Base-by-base conservation (phyloP, 1,284 basidiomycete genomes). In the Psilocybe mexicana region DNA sequence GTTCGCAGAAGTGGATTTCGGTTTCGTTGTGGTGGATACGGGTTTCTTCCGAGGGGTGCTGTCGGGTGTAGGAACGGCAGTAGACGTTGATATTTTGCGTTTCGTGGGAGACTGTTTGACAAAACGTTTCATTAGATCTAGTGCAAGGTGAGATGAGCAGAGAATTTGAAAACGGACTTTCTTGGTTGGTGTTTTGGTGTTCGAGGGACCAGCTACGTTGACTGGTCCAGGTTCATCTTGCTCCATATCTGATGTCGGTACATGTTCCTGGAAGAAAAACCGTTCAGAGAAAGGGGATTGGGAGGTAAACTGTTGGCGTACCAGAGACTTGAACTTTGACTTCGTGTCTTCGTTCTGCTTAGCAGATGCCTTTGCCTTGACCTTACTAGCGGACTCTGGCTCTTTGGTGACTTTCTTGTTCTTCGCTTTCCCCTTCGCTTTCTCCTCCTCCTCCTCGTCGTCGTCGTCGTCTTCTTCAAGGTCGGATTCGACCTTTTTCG, bases 221-320 rank as follows among this genome's bases (percentile, higher is more conserved):
- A 40, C 38, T 40, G 30, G 30, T 12, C 14, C n/a, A n/a, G 38
- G 12, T 18, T 66, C 65, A 48, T 70, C 71, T 43, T 69, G 64
- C 43, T 74, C 73, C 38, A 72, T 66, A 57, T 75, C 74, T 1
- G 74, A 76, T 2, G 72, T 70, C 25, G 68, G 64, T 40, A 77
- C 63, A 43, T 69, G 68, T 62, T 72, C 74, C 74, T 75, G 18
- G 18, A 18, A 46, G 4, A 52, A 23, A 33, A 14, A 30, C 8
- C 43, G 49, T 14, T 24, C 1, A 28, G n/a, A 1, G 14, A 44
- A 2, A 36, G 42, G 1, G 18, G 18, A 18, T 18, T 18, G 33
- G 14, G 38, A 40, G n/a, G 38, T 40, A 6, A 36, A 36, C 35
- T 18, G 35, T 36, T 36, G 11, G 42, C 67, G 35, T 52, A 73